These are phyloP conservation scores for Raffaelea albimanens DNA, from an alignment of 2,329 filamentous ascomycete genomes.

Conservation along the genomic window DNA sequence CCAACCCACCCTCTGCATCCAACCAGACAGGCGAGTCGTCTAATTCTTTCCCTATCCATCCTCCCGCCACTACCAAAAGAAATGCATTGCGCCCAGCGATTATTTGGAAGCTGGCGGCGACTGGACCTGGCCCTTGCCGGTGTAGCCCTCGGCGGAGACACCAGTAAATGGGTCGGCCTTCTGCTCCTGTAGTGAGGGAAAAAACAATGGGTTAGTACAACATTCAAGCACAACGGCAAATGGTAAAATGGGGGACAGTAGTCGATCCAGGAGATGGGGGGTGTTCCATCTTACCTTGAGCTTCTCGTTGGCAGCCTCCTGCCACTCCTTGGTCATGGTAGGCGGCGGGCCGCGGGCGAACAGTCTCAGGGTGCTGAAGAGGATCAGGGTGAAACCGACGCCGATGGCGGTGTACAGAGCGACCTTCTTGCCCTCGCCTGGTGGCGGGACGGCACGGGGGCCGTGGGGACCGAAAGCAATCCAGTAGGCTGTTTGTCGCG, in stretches of 20 bases:
- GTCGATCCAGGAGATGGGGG: neutral
- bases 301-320: conserved; percentile 91
- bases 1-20: neutral
- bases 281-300: conserved; percentile 61
- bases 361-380: conserved; percentile 65
- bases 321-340: conserved; percentile 96
- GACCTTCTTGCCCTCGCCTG: conserved; percentile 76
- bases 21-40: neutral
- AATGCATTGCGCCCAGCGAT: conserved; percentile 1
- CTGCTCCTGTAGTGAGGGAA: conserved; percentile 50
- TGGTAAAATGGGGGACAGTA: neutral
- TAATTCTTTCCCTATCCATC: neutral
- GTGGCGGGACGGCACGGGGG: conserved; percentile 71
- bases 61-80: neutral
- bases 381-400: conserved; percentile 52
- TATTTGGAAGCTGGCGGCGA: conserved; percentile 46
- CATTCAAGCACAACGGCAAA: neutral
- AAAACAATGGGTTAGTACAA: conserved; percentile 10
- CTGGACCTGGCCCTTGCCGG: conserved; percentile 71
- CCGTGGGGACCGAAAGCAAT: conserved; percentile 97
- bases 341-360: conserved; percentile 64
- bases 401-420: conserved; percentile 63
- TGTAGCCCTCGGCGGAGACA: conserved; percentile 69
- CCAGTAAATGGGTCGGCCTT: conserved; percentile 80
- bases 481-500: conserved; percentile 75